phyloP scores from a whole-genome alignment of 345 rosid genomes.

The Eucalyptus sp. region DNA sequence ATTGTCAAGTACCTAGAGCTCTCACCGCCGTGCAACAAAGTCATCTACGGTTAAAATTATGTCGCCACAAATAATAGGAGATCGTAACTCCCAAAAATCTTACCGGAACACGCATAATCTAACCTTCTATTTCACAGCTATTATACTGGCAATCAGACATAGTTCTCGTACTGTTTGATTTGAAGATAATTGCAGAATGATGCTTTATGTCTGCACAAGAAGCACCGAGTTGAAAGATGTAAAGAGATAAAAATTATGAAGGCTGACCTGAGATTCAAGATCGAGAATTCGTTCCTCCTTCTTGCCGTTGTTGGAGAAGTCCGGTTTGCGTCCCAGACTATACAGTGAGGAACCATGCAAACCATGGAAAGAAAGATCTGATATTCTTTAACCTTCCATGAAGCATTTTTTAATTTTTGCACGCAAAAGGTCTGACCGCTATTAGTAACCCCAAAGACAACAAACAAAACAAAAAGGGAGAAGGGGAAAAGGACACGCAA shows the following conservation, averaged over 20 bases:
- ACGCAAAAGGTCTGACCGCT: not conserved
- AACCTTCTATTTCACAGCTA: not conserved
- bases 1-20: not conserved
- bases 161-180: not conserved
- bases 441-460: not conserved
- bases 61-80: not conserved
- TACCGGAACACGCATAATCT: not conserved
- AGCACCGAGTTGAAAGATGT: not conserved
- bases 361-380: not conserved
- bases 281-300: not conserved
- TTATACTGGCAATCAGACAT: not conserved
- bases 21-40: not conserved
- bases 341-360: not conserved
- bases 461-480: fast-evolving
- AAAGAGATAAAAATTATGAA: not conserved
- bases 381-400: not conserved
- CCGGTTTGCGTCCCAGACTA: not conserved
- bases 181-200: not conserved
- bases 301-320: not conserved
- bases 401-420: not conserved
- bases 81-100: not conserved
- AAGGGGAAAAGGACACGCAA: not conserved
- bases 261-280: not conserved
- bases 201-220: not conserved
- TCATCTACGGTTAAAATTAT: not conserved